Evolutionary conservation across 2,329 filamentous ascomycete genomes (phyloP), one percentile per base, ranked within the genome.

Genomic region (Acarospora socialis): DNA sequence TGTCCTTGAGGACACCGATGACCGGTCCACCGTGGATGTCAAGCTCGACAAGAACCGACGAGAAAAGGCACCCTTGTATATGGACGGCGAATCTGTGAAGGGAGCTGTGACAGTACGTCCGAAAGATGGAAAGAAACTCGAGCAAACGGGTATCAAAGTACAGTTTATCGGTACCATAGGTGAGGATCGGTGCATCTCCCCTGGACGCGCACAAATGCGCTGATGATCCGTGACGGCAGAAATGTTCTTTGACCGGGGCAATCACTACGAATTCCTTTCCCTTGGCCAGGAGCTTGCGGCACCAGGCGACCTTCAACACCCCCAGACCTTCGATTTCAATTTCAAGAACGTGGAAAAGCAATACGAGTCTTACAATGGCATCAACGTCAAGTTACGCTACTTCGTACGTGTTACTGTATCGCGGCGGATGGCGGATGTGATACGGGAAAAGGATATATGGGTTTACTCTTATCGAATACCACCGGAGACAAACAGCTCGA

Each of bases 321-420:
- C 90, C 25, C 90, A 98, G 63, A 94, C 86, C 29, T 94, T 93
- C 58, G 83, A 92, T 46, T 98, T 98, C 73, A 92, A 94, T 65
- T 98, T 98, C 73, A 95, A 95, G 60, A 98, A 95, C 58, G 84
- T 98, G 49, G 90, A 98, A 70, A 98, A 98, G 68, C 86, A 92
- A 59, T 98, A 98, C 68, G 92, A 98, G 62, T 94, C 86, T 43
- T 98, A 98, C 69, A 92, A 93, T 55, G 90, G 90, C 52, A 98
- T 98, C 73, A 98, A 98, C 54, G 90, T 98, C 50, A 92, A 93
- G 66, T 72, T 98, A 54, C 84, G 90, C 46, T 98, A 98, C 71
- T 95, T 95, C 60, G 77, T 95, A 36, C 81, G 86, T 46, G 90
- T 95, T 46, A 98, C 90, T 21, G 90, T 98, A 28, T 92, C 84